Evolutionary conservation across 495 filamentous ascomycete species (phyloP).

Genomic region (Aspergillus egyptiacus): DNA sequence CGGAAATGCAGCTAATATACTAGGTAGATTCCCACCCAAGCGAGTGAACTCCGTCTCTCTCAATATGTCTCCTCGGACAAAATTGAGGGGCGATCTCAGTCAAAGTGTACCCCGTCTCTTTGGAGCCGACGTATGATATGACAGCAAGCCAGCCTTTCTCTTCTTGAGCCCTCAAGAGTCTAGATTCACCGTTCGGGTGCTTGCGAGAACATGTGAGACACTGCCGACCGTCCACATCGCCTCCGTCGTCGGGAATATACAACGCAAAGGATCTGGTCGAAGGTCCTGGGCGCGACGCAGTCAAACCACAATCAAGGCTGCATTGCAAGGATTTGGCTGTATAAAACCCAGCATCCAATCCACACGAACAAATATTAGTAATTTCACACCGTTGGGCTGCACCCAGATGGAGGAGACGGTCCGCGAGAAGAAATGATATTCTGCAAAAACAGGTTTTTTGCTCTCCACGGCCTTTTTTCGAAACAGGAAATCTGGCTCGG

Average conservation of each 20-base stretch:
- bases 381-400: no score
- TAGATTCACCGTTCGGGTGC: not conserved
- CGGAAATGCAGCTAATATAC: not conserved
- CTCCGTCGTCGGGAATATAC: not conserved
- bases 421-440: not conserved
- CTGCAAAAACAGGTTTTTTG: slow-evolving; percentile 12
- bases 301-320: not conserved
- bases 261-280: no score
- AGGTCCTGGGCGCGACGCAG: no score
- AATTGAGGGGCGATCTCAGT: no score
- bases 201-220: not conserved
- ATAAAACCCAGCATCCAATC: not conserved
- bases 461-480: not conserved
- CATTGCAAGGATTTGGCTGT: not conserved
- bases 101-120: no score
- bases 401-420: not conserved
- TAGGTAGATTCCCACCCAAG: not conserved
- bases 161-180: not conserved
- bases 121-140: no score
- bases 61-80: no score
- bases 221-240: not conserved
- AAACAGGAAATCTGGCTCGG: not conserved
- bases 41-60: no score
- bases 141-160: no score
- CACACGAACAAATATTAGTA: no score